Base-by-base conservation (phyloP, 2,329 filamentous ascomycete species). In the Sporothrix phasma region DNA sequence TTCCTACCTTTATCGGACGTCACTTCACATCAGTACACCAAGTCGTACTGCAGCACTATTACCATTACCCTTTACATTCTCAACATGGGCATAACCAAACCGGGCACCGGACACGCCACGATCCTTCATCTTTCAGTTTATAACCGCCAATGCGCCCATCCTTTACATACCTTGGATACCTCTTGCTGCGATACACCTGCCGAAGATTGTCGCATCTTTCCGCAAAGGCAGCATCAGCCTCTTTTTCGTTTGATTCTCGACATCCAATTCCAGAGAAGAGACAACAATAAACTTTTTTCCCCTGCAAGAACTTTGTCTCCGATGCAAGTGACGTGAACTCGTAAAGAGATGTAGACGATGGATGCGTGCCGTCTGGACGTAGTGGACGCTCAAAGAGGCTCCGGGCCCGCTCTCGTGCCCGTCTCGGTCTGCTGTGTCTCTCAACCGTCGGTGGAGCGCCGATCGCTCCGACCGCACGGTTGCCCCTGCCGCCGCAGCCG, bases 51-150 rank as follows among this genome's bases (percentile, higher is more conserved):
- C 47, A 31, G 31, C 49, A 19, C 29, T 19, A 10, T 2, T n/a
- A 43, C 53, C 19, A 39, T 31, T n/a, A 3, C 15, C n/a, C 31
- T 49, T 49, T 41, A 37, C 19, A 49, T 61, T 51, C 31, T 61
- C 19, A 49, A 61, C 45, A 61, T 61, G 46, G 60, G 60, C 60
- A 53, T 22, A n/a, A 29, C 24, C 22, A 51, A 51, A 56, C 29
- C 51, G 31, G 31, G 51, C 45, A 47, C 26, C 31, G 49, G 58
- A n/a, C n/a, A n/a, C 17, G 60, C 60, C 60, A 43, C 19, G 17
- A 43, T 34, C 34, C 59, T 51, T 56, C 43, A 53, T n/a, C 5
- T 58, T 46, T 31, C 63, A 65, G 63, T 65, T 54, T 63, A 17
- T 61, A 65, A 63, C 59, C 11, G 19, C 51, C 22, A 15, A 10